These are phyloP conservation scores for Xylaria arbuscula DNA, from an alignment of 2,329 filamentous ascomycete species.

Conservation along the genomic window DNA sequence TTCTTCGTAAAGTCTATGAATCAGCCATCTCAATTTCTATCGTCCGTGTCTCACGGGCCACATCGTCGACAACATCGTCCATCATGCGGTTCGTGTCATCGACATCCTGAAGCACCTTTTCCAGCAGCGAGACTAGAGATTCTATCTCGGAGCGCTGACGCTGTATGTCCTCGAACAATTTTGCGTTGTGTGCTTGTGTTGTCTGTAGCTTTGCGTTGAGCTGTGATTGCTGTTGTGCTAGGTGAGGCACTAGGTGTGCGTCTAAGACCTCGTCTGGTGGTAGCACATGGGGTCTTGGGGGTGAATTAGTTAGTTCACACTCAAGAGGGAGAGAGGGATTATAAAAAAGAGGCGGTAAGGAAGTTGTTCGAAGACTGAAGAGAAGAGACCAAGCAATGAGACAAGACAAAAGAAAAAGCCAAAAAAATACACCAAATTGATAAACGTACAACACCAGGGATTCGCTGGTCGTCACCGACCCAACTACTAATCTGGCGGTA, in stretches of 20 bases:
- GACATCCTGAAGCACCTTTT: conserved; percentile 65
- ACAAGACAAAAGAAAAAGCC: conserved; percentile 8
- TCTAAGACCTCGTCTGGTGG: conserved; percentile 63
- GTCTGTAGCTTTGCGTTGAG: conserved; percentile 69
- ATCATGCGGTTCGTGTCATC: conserved; percentile 63
- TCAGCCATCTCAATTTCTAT: conserved; percentile 56
- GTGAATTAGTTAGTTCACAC: conserved; percentile 11
- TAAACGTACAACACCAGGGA: conserved; percentile 52
- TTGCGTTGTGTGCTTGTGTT: conserved; percentile 66
- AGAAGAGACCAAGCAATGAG: neutral
- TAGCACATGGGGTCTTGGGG: conserved; percentile 63
- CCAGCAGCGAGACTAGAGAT: conserved; percentile 60
- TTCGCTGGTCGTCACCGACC: conserved; percentile 52
- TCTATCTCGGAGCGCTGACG: conserved; percentile 67
- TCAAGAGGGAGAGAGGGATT: too few species aligned
- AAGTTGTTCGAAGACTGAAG: too few species aligned
- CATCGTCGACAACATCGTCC: conserved; percentile 58
- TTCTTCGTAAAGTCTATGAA: conserved; percentile 12
- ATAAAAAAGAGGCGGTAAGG: too few species aligned
- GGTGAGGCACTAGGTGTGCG: conserved; percentile 66
- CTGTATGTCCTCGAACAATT: conserved; percentile 62
- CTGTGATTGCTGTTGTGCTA: conserved; percentile 64
- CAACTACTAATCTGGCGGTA: conserved; percentile 51
- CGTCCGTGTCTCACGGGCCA: conserved; percentile 62
- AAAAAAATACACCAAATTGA: conserved; percentile 9